A percentile compares a stretch with the other conserved stretches of the same genome.
These are phyloP conservation scores for Corylus heterophylla DNA, from an alignment of 306 rosid species.

Conservation along the genomic window DNA sequence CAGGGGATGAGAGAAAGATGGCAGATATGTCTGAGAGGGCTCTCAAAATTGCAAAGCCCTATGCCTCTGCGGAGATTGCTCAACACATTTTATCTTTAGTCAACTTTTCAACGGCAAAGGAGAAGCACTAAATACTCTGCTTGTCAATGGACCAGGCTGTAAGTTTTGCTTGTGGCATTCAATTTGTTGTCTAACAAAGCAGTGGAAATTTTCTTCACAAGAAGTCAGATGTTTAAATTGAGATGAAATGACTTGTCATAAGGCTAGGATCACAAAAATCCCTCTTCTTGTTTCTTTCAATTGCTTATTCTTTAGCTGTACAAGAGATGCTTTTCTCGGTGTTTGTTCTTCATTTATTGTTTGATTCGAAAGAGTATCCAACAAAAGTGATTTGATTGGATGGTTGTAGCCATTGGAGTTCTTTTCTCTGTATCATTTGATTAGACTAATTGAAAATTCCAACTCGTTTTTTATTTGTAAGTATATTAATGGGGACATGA, in stretches of 20 bases:
- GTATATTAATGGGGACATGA: too few species aligned
- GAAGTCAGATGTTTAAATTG: neutral
- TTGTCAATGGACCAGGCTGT: neutral
- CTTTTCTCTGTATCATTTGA: neutral
- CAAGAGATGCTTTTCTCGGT: neutral
- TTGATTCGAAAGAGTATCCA: neutral
- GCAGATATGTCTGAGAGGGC: slow-evolving; percentile 79
- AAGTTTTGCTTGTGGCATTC: slow-evolving; percentile 9
- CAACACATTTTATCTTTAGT: slow-evolving; percentile 57
- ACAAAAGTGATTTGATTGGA: neutral
- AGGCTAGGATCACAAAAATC: neutral
- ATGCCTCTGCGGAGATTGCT: slow-evolving; percentile 63
- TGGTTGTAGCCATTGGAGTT: neutral
- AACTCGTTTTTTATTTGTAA: too few species aligned
- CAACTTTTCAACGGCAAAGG: slow-evolving; percentile 31
- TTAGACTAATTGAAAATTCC: neutral
- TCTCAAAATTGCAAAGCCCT: slow-evolving; percentile 56
- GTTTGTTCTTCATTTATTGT: neutral
- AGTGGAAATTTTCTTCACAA: neutral
- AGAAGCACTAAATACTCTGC: neutral
- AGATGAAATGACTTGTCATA: neutral
- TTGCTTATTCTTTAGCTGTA: neutral
- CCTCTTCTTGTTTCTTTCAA: neutral
- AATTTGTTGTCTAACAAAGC: neutral
- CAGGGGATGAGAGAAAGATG: slow-evolving; percentile 66